Evolutionary conservation across 176 grass and related monocot genomes (phyloP).

Genomic region (Canna indica): DNA sequence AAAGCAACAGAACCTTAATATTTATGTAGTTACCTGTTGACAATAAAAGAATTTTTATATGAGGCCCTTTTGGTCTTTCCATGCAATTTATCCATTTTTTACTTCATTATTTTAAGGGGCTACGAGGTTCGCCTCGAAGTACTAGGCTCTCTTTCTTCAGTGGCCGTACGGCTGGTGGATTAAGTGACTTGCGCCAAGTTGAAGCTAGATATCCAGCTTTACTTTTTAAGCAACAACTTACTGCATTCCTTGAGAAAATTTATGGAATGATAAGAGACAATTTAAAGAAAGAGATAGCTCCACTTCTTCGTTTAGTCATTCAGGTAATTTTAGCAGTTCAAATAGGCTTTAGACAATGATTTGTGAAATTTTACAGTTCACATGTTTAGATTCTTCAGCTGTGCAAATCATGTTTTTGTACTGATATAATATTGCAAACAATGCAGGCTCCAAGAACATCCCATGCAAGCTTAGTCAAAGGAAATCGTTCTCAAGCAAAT

Average conservation of each 20-base stretch:
- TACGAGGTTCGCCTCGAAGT: constrained; percentile 5
- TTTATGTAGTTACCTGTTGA: not conserved
- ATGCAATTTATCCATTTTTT: not conserved
- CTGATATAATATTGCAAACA: not conserved
- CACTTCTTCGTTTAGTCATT: constrained; percentile 69
- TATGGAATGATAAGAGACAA: constrained; percentile 81
- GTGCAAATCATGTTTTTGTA: not conserved
- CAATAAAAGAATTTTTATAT: not conserved
- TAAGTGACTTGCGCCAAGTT: constrained; percentile 37
- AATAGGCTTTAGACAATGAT: constrained; percentile 4
- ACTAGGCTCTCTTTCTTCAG: constrained; percentile 7
- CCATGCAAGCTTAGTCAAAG: constrained; percentile 87
- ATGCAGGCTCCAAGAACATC: constrained; percentile 88
- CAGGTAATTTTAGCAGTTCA: constrained; percentile 35
- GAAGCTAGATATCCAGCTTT: constrained; percentile 80
- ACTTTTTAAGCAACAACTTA: constrained; percentile 86
- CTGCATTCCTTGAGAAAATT: constrained; percentile 76
- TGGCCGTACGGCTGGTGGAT: not conserved
- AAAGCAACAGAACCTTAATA: constrained; percentile 13
- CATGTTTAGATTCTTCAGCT: not conserved
- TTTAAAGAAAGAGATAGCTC: constrained; percentile 86
- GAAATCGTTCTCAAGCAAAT: constrained; percentile 83
- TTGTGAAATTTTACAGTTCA: not conserved
- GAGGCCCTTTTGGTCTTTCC: not conserved
- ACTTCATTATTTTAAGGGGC: constrained; percentile 11